Evolutionary conservation across 2,329 filamentous ascomycete genomes (phyloP).

Genomic region (Calonectria hawksworthii): DNA sequence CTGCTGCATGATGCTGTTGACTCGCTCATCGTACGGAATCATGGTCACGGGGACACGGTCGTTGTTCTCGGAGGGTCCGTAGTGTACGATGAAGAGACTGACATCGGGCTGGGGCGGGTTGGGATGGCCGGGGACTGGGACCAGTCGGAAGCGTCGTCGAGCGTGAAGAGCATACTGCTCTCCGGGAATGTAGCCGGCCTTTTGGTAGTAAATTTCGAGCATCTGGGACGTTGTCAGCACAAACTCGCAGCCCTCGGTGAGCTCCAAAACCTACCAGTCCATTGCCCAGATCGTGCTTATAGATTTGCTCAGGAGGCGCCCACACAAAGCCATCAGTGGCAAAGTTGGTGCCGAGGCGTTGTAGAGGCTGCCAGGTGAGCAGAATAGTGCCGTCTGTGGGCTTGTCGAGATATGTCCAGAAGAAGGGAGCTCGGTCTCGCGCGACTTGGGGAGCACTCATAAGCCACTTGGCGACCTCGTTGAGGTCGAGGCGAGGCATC

Average conservation of each 20-base stretch:
- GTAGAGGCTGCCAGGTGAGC: conserved; percentile 89
- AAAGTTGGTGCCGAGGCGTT: conserved; percentile 79
- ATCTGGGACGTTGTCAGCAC: conserved; percentile 65
- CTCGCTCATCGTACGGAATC: conserved; percentile 74
- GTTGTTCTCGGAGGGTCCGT: conserved; percentile 80
- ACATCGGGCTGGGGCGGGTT: conserved; percentile 81
- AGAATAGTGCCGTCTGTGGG: conserved; percentile 87
- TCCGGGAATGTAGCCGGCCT: conserved; percentile 82
- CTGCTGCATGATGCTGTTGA: conserved; percentile 72
- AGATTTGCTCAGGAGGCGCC: conserved; percentile 84
- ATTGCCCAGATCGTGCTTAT: conserved; percentile 78
- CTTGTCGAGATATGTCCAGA: conserved; percentile 91
- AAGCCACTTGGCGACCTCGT: conserved; percentile 87
- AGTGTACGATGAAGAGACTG: conserved; percentile 92
- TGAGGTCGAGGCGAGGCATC: conserved; percentile 77
- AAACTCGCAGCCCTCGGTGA: background rate
- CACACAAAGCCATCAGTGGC: conserved; percentile 95
- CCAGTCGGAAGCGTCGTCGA: conserved; percentile 87
- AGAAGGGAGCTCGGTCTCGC: conserved; percentile 87
- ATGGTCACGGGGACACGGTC: conserved; percentile 79
- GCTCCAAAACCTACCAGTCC: conserved; percentile 62
- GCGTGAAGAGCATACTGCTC: conserved; percentile 83
- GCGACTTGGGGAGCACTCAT: conserved; percentile 87
- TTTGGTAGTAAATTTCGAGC: conserved; percentile 89
- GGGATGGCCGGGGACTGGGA: conserved; percentile 78